Conservation (phyloP, 495 filamentous ascomycete genomes). For the Parathielavia appendiculata region DNA sequence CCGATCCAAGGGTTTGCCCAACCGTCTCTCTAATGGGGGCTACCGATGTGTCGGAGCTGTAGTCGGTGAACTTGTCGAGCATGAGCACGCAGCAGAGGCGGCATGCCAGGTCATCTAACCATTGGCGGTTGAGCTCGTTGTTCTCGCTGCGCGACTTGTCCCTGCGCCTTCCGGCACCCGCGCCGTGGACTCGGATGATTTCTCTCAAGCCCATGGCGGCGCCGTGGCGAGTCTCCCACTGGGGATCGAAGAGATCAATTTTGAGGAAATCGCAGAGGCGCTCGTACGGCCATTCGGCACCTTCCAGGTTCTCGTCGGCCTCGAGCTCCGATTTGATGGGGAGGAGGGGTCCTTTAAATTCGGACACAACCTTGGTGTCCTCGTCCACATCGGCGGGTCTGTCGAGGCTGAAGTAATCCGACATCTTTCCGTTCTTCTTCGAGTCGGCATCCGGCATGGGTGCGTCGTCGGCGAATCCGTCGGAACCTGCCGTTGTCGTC, state of each 20-base stretch:
- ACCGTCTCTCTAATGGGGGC: conserved; percentile 94
- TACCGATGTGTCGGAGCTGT: conserved; percentile 93
- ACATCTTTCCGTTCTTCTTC: conserved; percentile 65
- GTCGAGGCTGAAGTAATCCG: conserved; percentile 88
- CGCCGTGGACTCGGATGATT: conserved; percentile 84
- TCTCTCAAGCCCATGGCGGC: conserved; percentile 94
- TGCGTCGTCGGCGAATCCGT: conserved; percentile 49
- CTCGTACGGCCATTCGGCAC: conserved; percentile 90
- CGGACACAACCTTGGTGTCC: conserved; percentile 84
- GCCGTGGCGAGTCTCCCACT: conserved; percentile 97
- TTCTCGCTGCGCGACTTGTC: conserved; percentile 71
- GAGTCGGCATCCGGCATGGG: conserved; percentile 55
- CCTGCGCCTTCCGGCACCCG: conserved; percentile 74
- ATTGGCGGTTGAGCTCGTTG: conserved; percentile 68
- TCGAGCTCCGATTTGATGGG: conserved; percentile 60
- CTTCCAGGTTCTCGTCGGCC: conserved; percentile 66
- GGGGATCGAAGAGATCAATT: conserved; percentile 85
- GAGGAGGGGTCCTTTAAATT: conserved; percentile 77
- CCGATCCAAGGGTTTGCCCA: conserved; percentile 88
- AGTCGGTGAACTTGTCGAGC: conserved; percentile 95
- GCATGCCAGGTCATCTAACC: conserved; percentile 90
- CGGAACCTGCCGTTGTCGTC: conserved; percentile 52
- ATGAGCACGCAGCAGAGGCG: conserved; percentile 91
- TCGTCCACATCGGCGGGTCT: conserved; percentile 68
- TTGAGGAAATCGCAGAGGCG: conserved; percentile 88